Evolutionary conservation across 208 protist species (phyloP).

Genomic region (Crithidia brevicula): DNA sequence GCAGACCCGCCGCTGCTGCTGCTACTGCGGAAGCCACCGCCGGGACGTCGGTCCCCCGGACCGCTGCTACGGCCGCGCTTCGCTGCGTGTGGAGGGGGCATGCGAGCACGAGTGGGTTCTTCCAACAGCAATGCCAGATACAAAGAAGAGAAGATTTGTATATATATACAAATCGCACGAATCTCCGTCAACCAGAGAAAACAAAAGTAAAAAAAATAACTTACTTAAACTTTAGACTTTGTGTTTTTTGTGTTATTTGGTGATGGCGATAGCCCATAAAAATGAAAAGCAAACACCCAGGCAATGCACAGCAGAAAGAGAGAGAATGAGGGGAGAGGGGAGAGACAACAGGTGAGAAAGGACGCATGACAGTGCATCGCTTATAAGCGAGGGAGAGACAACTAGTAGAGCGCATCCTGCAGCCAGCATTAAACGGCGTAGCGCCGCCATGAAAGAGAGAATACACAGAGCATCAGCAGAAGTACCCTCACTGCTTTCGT

Average conservation of each 20-base stretch:
- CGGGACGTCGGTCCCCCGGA: background rate
- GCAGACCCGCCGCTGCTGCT: background rate
- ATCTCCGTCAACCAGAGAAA: background rate
- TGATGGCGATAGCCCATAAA: background rate
- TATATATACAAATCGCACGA: background rate
- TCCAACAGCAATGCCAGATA: too few relatives aligned
- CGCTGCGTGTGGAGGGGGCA: slow-evolving; percentile 31
- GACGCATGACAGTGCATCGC: too few relatives aligned
- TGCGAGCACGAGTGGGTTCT: background rate
- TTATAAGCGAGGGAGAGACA: too few relatives aligned
- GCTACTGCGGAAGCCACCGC: slow-evolving; percentile 1
- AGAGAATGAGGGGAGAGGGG: background rate
- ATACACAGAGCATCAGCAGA: too few relatives aligned
- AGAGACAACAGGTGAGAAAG: too few relatives aligned
- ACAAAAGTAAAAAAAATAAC: background rate
- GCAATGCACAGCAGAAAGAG: background rate
- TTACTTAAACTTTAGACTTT: too few relatives aligned
- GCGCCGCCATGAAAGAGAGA: too few relatives aligned
- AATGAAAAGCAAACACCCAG: background rate
- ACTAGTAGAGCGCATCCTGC: too few relatives aligned
- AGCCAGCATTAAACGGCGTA: too few relatives aligned
- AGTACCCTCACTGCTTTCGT: too few relatives aligned
- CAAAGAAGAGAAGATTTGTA: slow-evolving; percentile 12
- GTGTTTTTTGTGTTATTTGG: background rate
- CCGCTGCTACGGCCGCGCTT: slow-evolving; percentile 29